Evolutionary conservation across 148 eudicot genomes (phyloP).

Genomic region (Arbutus unedo): DNA sequence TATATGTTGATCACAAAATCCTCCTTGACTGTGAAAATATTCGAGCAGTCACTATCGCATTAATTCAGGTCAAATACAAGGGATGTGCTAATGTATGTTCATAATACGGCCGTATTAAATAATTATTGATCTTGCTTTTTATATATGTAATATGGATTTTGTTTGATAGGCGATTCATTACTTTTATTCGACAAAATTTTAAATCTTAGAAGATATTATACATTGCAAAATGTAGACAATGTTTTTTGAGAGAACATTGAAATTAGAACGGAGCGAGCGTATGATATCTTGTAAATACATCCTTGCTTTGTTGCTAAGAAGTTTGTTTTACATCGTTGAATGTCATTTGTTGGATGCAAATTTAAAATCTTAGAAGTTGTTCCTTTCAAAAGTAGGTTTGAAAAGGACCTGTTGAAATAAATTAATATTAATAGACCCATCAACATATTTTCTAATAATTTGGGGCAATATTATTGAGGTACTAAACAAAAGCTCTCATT

Average conservation of each 20-base stretch:
- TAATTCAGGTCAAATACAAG: background rate
- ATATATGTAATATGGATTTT: too few relatives aligned
- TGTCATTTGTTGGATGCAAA: background rate
- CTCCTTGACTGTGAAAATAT: background rate
- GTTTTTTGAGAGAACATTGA: too few relatives aligned
- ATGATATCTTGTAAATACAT: background rate
- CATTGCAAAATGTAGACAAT: too few relatives aligned
- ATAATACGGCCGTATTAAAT: too few relatives aligned
- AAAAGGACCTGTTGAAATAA: constrained; percentile 4
- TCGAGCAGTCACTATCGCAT: background rate
- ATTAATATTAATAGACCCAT: constrained; percentile 7
- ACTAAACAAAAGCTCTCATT: background rate
- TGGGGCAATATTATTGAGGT: constrained; percentile 8
- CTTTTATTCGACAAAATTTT: too few relatives aligned
- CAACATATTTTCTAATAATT: constrained; percentile 10
- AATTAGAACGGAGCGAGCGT: too few relatives aligned
- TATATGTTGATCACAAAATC: background rate
- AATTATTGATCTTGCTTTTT: too few relatives aligned
- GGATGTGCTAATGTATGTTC: background rate
- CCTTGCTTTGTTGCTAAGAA: background rate
- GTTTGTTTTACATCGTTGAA: background rate
- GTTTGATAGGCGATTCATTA: too few relatives aligned
- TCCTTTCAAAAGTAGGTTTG: constrained; percentile 22
- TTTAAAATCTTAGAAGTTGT: constrained; percentile 12
- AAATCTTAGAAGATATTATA: too few relatives aligned